Conservation (phyloP, 768 basidiomycete genomes). For the Trametes cingulata region DNA sequence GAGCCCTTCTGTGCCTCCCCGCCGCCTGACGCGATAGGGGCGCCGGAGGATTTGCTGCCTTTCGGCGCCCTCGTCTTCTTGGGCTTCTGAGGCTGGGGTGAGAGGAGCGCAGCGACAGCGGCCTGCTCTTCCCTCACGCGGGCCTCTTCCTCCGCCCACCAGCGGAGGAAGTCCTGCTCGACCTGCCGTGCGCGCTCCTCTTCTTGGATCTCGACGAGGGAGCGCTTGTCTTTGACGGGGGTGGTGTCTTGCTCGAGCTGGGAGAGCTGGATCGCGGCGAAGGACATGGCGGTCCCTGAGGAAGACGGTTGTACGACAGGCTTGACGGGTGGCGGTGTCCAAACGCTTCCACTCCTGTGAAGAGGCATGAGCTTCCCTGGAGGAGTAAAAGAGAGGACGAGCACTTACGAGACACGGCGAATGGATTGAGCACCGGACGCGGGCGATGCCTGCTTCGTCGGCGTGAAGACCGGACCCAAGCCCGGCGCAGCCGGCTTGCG, state of each 20-base stretch:
- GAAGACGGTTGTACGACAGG: slow-evolving; percentile 39
- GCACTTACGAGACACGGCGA: slow-evolving; percentile 55
- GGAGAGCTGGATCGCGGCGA: slow-evolving; percentile 81
- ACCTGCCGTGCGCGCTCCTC: slow-evolving; percentile 69
- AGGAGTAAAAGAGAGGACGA: background rate
- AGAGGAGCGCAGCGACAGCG: slow-evolving; percentile 12
- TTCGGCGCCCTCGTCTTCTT: slow-evolving; percentile 17
- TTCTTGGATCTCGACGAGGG: slow-evolving; percentile 81
- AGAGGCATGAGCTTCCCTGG: background rate
- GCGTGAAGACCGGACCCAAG: slow-evolving; percentile 68
- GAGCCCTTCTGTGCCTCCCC: background rate
- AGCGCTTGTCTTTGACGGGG: slow-evolving; percentile 53
- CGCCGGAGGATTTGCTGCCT: background rate
- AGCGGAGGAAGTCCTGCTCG: slow-evolving; percentile 81
- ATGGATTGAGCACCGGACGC: slow-evolving; percentile 28
- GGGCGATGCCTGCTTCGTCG: slow-evolving; percentile 47
- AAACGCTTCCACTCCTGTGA: slow-evolving; percentile 54
- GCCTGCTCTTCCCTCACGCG: slow-evolving; percentile 55
- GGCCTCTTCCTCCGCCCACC: slow-evolving; percentile 88
- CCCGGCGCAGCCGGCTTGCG: slow-evolving; percentile 35
- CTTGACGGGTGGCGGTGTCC: slow-evolving; percentile 59
- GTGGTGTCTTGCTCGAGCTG: slow-evolving; percentile 57
- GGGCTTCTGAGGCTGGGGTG: background rate
- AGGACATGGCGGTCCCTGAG: slow-evolving; percentile 50
- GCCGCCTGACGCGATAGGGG: background rate